A percentile compares a stretch with the other conserved stretches of the same genome.
phyloP scores from a whole-genome alignment of 2,329 filamentous ascomycete genomes.

The Lecanicillium sp. region DNA sequence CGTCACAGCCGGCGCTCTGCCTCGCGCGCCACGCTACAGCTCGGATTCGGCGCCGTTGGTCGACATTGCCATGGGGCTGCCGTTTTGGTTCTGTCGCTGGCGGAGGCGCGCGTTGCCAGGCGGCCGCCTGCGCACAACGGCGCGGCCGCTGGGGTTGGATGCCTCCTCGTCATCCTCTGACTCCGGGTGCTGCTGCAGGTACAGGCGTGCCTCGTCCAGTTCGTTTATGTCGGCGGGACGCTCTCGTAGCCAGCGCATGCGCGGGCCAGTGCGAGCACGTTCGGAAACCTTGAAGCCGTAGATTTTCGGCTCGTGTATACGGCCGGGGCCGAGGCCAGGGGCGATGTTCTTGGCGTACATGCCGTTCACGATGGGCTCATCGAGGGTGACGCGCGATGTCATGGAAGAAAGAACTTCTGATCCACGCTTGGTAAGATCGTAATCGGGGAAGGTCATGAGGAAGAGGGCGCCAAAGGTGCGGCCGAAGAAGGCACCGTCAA shows the following conservation, averaged over 20 bases:
- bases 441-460: slow-evolving; percentile 96
- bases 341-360: slow-evolving; percentile 82
- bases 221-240: slow-evolving; percentile 75
- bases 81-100: slow-evolving; percentile 43
- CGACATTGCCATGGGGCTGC: slow-evolving; percentile 52
- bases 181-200: slow-evolving; percentile 47
- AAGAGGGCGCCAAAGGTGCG: slow-evolving; percentile 96
- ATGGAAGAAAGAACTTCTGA: slow-evolving; percentile 46
- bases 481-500: slow-evolving; percentile 96
- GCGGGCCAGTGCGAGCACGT: slow-evolving; percentile 77
- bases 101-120: slow-evolving; percentile 36
- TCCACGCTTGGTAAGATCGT: slow-evolving; percentile 74
- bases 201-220: slow-evolving; percentile 68
- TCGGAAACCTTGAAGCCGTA: slow-evolving; percentile 96
- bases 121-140: slow-evolving; percentile 37
- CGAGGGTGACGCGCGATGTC: slow-evolving; percentile 30
- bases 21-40: slow-evolving; percentile 31
- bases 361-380: slow-evolving; percentile 67
- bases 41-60: slow-evolving; percentile 53
- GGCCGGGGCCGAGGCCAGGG: slow-evolving; percentile 73
- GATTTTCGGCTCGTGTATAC: slow-evolving; percentile 90
- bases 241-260: slow-evolving; percentile 94
- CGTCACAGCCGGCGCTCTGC: slow-evolving; percentile 11
- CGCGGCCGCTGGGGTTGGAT: slow-evolving; percentile 38
- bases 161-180: slow-evolving; percentile 53